Evolutionary conservation across 1,139 yeast genomes (phyloP).

Genomic region (Sugiyamaella japonica): DNA sequence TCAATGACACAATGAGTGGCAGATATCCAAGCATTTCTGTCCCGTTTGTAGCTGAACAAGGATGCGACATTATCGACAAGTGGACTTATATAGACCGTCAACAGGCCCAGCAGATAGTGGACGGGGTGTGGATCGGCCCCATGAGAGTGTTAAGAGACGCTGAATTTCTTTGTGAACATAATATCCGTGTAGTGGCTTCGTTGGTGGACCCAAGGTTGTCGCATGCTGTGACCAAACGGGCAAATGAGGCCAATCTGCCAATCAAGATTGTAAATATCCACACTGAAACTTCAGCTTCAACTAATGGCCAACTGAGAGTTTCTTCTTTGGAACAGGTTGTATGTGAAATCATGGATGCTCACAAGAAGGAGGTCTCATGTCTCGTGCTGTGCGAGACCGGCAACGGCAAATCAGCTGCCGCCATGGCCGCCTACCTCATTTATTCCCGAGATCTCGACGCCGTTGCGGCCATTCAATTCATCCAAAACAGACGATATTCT

Average conservation of each 20-base stretch:
- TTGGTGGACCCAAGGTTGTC: constrained; percentile 22
- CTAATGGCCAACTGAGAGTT: constrained; percentile 1
- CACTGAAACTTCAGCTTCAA: constrained; percentile 1
- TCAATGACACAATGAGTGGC: no score
- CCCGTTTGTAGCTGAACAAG: no score
- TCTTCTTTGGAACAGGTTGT: background rate
- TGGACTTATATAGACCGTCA: constrained; percentile 38
- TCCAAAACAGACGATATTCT: constrained; percentile 36
- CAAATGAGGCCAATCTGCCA: background rate
- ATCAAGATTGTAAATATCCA: constrained; percentile 4
- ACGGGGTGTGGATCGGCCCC: constrained; percentile 40
- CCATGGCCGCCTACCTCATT: constrained; percentile 37
- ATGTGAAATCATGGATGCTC: constrained; percentile 1
- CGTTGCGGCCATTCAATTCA: constrained; percentile 35
- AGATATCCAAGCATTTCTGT: no score
- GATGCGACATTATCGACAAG: background rate
- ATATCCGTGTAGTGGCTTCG: constrained; percentile 32
- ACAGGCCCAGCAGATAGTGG: constrained; percentile 34
- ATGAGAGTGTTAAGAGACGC: constrained; percentile 31
- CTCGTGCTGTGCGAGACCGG: constrained; percentile 39
- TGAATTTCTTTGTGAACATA: constrained; percentile 28
- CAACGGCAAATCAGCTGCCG: constrained; percentile 38
- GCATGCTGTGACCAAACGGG: background rate
- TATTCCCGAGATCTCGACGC: constrained; percentile 24
- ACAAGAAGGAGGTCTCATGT: background rate